Conservation (phyloP, 257 asterid species). For the Petunia secreta region DNA sequence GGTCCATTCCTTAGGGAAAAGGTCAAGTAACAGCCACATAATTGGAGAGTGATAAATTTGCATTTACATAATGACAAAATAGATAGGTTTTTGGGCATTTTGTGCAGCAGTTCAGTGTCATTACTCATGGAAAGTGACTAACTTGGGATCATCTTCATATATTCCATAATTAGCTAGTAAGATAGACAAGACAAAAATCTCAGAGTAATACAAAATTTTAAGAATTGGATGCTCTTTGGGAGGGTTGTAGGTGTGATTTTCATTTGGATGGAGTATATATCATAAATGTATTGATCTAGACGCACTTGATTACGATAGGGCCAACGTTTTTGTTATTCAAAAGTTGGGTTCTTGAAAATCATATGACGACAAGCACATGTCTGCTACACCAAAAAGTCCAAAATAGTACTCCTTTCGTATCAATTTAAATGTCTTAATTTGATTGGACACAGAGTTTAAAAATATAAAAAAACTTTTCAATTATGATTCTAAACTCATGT, state of each 20-base stretch:
- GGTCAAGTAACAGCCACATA: neutral
- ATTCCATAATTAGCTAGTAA: neutral
- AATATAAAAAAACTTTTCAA: too few relatives aligned
- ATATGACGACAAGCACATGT: too few relatives aligned
- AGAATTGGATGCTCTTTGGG: neutral
- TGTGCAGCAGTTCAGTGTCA: conserved; percentile 4
- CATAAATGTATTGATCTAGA: conserved; percentile 1
- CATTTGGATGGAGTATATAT: neutral
- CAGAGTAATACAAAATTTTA: neutral
- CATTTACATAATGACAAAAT: neutral
- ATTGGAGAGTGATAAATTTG: neutral
- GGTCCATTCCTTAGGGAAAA: neutral
- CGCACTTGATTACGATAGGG: neutral
- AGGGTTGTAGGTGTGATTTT: neutral
- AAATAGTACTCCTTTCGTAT: too few relatives aligned
- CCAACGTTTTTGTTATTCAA: neutral
- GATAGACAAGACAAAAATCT: conserved; percentile 7
- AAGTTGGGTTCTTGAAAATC: neutral
- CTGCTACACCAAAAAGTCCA: too few relatives aligned
- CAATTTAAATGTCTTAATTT: too few relatives aligned
- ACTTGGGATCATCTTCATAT: conserved; percentile 13
- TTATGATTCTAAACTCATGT: too few relatives aligned
- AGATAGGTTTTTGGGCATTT: neutral
- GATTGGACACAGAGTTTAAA: too few relatives aligned
- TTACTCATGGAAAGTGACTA: conserved; percentile 24